Conservation (phyloP, 768 basidiomycete species). For the Mycena epipterygia region DNA sequence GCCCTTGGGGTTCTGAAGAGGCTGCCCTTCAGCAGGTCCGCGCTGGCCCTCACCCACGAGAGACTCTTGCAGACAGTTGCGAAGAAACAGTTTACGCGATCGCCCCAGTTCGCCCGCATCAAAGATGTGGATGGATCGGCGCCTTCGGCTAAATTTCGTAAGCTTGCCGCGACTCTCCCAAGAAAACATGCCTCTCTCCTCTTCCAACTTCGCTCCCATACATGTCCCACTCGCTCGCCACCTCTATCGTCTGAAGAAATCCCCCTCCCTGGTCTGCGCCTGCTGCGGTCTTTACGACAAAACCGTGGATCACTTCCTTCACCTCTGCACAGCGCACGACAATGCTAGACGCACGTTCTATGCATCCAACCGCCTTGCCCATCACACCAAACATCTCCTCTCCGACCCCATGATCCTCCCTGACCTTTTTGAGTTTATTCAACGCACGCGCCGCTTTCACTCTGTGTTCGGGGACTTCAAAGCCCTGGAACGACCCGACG, state of each 20-base stretch:
- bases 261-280: too few relatives aligned
- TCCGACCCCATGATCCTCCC: not conserved
- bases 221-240: too few relatives aligned
- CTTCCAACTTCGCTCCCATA: too few relatives aligned
- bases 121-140: not conserved
- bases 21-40: conserved; percentile 3
- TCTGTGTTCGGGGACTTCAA: too few relatives aligned
- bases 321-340: not conserved
- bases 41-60: not conserved
- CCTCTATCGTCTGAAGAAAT: too few relatives aligned
- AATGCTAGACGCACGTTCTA: not conserved
- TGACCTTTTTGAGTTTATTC: not conserved
- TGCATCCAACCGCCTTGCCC: not conserved
- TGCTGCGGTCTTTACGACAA: conserved; percentile 4
- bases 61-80: too few relatives aligned
- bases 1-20: conserved; percentile 2
- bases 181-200: conserved; percentile 19
- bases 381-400: not conserved
- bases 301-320: not conserved
- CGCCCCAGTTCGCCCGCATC: too few relatives aligned
- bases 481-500: too few relatives aligned
- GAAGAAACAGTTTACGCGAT: too few relatives aligned
- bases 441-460: too few relatives aligned
- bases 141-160: not conserved
- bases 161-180: too few relatives aligned